Evolutionary conservation across 2,329 filamentous ascomycete genomes (phyloP).

Genomic region (Colletotrichum kahawae): DNA sequence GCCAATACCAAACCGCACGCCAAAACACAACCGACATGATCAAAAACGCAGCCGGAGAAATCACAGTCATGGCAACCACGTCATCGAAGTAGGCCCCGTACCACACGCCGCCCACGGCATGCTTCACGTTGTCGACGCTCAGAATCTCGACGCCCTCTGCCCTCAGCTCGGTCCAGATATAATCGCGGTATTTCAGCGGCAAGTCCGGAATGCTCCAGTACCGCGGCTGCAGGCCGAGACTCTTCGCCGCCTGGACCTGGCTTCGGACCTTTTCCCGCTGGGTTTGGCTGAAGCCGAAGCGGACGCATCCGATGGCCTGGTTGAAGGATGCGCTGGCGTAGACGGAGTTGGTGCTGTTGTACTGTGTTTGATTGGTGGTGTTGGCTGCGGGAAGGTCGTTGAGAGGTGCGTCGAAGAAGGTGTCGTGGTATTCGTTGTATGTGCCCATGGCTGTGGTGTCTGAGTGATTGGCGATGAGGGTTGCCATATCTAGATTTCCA

Average conservation of each 20-base stretch:
- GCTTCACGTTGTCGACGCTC: constrained; percentile 55
- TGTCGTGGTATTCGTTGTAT: background rate
- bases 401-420: background rate
- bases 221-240: constrained; percentile 57
- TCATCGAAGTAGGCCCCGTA: background rate
- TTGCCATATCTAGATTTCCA: background rate
- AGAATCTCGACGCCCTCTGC: constrained; percentile 64
- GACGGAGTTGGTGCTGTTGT: constrained; percentile 42
- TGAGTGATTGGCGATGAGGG: background rate
- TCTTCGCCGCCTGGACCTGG: constrained; percentile 54
- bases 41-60: background rate
- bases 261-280: constrained; percentile 50
- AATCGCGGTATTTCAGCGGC: constrained; percentile 57
- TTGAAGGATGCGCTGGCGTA: constrained; percentile 68
- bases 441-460: background rate
- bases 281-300: constrained; percentile 44
- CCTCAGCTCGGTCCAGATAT: constrained; percentile 59
- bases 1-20: background rate
- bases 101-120: background rate
- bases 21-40: background rate
- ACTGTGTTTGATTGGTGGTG: background rate
- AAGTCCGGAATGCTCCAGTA: constrained; percentile 66
- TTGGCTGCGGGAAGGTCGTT: background rate
- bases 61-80: background rate
- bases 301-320: constrained; percentile 54